Evolutionary conservation across 306 rosid species (phyloP).

Genomic region (Fragaria vesca): DNA sequence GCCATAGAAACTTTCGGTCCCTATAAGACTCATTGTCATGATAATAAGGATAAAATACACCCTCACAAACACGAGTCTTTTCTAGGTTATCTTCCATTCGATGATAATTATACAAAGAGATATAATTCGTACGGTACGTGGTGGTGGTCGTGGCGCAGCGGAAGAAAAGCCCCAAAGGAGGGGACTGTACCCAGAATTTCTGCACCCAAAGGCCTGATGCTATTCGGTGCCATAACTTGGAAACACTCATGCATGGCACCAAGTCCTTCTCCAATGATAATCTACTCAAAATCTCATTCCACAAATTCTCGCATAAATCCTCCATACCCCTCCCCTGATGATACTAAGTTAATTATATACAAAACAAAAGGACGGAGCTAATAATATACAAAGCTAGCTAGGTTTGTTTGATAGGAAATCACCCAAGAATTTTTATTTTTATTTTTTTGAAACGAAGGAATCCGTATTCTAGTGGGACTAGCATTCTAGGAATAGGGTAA

Average conservation of each 20-base stretch:
- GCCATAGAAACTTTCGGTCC: no score
- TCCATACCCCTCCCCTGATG: background rate
- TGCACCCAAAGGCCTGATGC: background rate
- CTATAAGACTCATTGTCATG: background rate
- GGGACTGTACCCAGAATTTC: background rate
- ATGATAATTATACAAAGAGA: background rate
- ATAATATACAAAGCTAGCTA: no score
- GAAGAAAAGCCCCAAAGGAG: background rate
- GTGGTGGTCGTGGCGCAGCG: background rate
- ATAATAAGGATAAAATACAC: background rate
- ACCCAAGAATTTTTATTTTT: no score
- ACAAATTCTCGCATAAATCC: slow-evolving; percentile 1
- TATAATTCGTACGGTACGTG: background rate
- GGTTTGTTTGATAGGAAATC: no score
- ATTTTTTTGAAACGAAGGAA: no score
- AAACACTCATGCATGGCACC: slow-evolving; percentile 9
- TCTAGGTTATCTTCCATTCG: background rate
- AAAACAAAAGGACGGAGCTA: background rate
- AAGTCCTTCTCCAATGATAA: background rate
- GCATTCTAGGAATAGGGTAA: no score
- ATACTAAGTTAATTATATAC: no score
- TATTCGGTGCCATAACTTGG: slow-evolving; percentile 8
- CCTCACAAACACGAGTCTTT: no score
- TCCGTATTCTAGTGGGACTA: no score
- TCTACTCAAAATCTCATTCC: background rate